Evolutionary conservation across 176 grass and related monocot species (phyloP), one percentile per base, ranked within the genome.

Genomic region (Stipa capillata): DNA sequence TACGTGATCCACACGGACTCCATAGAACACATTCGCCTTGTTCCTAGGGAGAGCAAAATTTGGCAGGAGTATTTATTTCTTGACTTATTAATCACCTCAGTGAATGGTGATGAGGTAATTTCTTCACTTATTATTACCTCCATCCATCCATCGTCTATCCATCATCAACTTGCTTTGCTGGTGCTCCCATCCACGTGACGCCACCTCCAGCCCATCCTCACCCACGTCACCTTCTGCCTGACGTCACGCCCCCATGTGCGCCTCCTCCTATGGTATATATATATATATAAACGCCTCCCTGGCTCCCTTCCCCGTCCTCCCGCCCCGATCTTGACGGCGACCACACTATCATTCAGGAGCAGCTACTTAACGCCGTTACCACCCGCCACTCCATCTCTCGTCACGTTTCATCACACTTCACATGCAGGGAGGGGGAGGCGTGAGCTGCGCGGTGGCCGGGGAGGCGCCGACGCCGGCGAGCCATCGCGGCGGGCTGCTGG

Each of bases 221-320:
- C 49, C 41, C 37, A n/a, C 68, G 67, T 90, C 82, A 77, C 53
- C 69, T 65, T 84, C 44, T 13, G 3, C 21, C 45, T 91, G 85
- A 94, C 88, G 88, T 91, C 85, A 86, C 55, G 5, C 16, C 65
- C 72, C 91, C 87, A 72, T 90, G 81, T 87, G 81, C 73, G 35
- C n/a, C n/a, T n/a, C n/a, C n/a, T n/a, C 3, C 16, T 1, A 42
- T 86, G 72, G n/a, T n/a, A n/a, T n/a, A n/a, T n/a, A n/a, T n/a
- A n/a, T n/a, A n/a, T n/a, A n/a, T n/a, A n/a, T n/a, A n/a, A n/a
- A n/a, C n/a, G n/a, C n/a, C n/a, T n/a, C n/a, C n/a, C n/a, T n/a
- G 28, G 18, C 31, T 3, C 80, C 41, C 61, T 58, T n/a, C 12
- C 68, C 56, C 35, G 60, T 17, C 54, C 20, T 51, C 83, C 75